These are phyloP conservation scores for Areca catechu DNA, from an alignment of 176 grass and related monocot species.

Conservation along the genomic window DNA sequence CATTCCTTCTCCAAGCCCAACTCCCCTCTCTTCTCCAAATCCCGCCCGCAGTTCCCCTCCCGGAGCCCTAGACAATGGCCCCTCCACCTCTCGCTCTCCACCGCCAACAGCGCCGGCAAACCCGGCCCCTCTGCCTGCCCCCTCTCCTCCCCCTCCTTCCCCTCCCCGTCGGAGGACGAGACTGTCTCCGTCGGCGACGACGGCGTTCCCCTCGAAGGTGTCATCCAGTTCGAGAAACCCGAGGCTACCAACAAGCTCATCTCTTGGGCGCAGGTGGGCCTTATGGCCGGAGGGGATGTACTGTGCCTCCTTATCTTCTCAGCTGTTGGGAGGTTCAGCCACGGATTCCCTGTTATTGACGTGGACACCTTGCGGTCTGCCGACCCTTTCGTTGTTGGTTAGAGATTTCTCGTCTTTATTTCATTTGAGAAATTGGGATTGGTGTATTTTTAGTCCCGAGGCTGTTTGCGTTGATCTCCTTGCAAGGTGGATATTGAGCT, in stretches of 20 bases:
- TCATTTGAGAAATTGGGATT: not conserved
- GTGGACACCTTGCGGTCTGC: conserved; percentile 71
- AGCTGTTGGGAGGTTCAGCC: conserved; percentile 88
- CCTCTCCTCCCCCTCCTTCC: not conserved
- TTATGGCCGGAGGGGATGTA: conserved; percentile 68
- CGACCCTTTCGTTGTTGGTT: conserved; percentile 76
- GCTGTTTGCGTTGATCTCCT: not conserved
- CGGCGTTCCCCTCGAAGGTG: too few species aligned
- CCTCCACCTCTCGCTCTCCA: conserved; percentile 22
- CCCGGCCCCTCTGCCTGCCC: conserved; percentile 11
- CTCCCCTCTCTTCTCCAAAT: conserved; percentile 43
- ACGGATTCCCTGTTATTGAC: conserved; percentile 60
- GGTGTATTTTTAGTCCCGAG: too few species aligned
- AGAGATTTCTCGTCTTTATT: conserved; percentile 55
- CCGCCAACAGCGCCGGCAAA: conserved; percentile 19
- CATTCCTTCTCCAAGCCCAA: conserved; percentile 17
- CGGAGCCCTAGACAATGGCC: conserved; percentile 8
- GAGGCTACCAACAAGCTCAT: too few species aligned
- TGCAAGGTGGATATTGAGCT: conserved; percentile 59
- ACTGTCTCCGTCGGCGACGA: too few species aligned
- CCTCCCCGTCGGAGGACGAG: too few species aligned
- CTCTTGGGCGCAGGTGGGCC: conserved; percentile 41
- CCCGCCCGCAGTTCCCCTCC: conserved; percentile 4
- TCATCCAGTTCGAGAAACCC: too few species aligned
- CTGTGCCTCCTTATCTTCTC: too few species aligned